Evolutionary conservation across 495 filamentous ascomycete genomes (phyloP).

Genomic region (Glarea lozoyensis): DNA sequence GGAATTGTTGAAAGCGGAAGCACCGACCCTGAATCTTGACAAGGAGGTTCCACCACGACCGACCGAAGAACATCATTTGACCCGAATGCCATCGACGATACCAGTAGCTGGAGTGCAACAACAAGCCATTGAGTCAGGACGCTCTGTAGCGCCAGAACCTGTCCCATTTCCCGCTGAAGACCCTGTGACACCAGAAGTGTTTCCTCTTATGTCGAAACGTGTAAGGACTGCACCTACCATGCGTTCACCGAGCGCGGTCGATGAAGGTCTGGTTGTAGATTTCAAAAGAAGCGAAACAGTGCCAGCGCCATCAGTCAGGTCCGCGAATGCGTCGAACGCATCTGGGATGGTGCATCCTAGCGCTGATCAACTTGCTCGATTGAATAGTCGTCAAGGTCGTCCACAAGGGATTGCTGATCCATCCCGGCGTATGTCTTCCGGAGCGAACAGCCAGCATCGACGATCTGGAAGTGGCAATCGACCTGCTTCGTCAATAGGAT

Average conservation of each 20-base stretch:
- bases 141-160: no score
- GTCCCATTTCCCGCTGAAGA: no score
- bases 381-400: slow-evolving; percentile 20
- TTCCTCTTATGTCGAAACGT: slow-evolving; percentile 6
- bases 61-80: slow-evolving; percentile 10
- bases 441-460: not conserved
- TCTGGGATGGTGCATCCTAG: slow-evolving; percentile 8
- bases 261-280: no score
- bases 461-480: not conserved
- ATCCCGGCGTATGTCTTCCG: slow-evolving; percentile 12
- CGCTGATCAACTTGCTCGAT: slow-evolving; percentile 18
- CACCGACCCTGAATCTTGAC: slow-evolving; percentile 1
- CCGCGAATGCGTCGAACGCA: not conserved
- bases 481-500: no score
- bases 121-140: slow-evolving; percentile 1
- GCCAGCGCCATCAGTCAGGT: not conserved
- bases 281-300: slow-evolving; percentile 10
- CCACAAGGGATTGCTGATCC: slow-evolving; percentile 15
- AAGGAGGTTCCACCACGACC: slow-evolving; percentile 10
- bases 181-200: not conserved
- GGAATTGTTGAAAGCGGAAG: no score
- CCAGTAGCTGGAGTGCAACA: slow-evolving; percentile 1
- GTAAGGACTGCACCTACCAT: slow-evolving; percentile 13
- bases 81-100: slow-evolving; percentile 7
- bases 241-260: no score